A percentile compares a stretch with the other conserved stretches of the same genome.
phyloP scores from a whole-genome alignment of 495 filamentous ascomycete species.

The Aspergillus nanangensis region DNA sequence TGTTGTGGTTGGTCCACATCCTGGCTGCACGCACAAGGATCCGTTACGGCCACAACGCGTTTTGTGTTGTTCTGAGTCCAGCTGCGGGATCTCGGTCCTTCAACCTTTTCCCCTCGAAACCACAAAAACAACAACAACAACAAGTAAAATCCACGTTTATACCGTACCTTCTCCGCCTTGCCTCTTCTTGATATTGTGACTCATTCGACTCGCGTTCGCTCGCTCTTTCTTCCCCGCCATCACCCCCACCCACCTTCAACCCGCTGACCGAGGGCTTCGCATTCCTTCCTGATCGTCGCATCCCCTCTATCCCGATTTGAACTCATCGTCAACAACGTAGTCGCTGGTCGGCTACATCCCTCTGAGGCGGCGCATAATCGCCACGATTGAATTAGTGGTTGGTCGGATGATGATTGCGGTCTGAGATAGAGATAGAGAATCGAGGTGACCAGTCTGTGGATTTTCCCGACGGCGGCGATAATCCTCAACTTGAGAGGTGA shows the following conservation, averaged over 20 bases:
- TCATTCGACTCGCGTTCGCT: too few relatives aligned
- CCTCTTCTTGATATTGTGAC: too few relatives aligned
- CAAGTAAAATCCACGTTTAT: neutral
- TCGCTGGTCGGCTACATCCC: constrained; percentile 35
- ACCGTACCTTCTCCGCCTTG: neutral
- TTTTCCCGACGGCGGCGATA: constrained; percentile 4
- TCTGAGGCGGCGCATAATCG: constrained; percentile 1
- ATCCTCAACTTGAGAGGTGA: too few relatives aligned
- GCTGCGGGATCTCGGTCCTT: constrained; percentile 7
- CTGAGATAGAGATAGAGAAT: constrained; percentile 18
- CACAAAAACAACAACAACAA: neutral
- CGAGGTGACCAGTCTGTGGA: constrained; percentile 23
- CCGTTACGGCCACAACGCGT: constrained; percentile 18
- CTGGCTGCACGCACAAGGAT: constrained; percentile 16
- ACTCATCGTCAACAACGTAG: constrained; percentile 11
- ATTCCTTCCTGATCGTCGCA: neutral
- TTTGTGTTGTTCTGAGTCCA: constrained; percentile 16
- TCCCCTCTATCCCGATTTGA: constrained; percentile 6
- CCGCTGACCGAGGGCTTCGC: constrained; percentile 7
- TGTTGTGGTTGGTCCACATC: constrained; percentile 16
- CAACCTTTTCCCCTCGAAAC: neutral
- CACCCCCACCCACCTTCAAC: neutral
- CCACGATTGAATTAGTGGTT: constrained; percentile 2
- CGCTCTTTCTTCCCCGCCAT: neutral
- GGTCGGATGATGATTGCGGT: constrained; percentile 31